A percentile compares a stretch with the other conserved stretches of the same genome.
phyloP scores from a whole-genome alignment of 305 asterid species.

The Fraxinus sp. region DNA sequence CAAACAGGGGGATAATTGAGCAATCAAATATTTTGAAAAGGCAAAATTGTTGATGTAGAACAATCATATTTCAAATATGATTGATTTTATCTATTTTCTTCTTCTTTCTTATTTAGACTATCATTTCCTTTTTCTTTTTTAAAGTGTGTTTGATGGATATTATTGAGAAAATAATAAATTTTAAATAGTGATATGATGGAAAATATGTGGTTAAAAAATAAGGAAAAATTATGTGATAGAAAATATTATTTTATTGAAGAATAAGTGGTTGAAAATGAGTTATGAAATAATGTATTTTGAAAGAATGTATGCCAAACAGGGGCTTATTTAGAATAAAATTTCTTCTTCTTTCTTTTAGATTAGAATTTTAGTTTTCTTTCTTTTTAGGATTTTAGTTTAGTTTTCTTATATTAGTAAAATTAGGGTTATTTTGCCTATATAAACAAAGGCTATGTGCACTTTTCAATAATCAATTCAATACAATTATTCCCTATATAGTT shows the following conservation, averaged over 20 bases:
- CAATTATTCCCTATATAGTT: not conserved
- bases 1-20: not conserved
- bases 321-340: not conserved
- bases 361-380: not conserved
- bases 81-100: not conserved
- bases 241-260: too few relatives aligned
- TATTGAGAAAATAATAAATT: too few relatives aligned
- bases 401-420: not conserved
- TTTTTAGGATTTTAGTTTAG: not conserved
- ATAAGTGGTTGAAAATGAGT: too few relatives aligned
- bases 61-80: not conserved
- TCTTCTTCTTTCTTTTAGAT: not conserved
- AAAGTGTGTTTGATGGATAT: too few relatives aligned
- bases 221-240: too few relatives aligned
- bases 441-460: not conserved
- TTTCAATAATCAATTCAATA: not conserved
- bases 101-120: not conserved
- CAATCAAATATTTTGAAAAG: not conserved
- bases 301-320: too few relatives aligned
- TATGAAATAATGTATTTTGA: too few relatives aligned
- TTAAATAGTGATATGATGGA: too few relatives aligned
- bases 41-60: too few relatives aligned
- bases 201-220: too few relatives aligned
- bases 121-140: too few relatives aligned
- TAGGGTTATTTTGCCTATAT: not conserved